Conservation (phyloP, 169 alveolate species). For the Plasmodium ovale region DNA sequence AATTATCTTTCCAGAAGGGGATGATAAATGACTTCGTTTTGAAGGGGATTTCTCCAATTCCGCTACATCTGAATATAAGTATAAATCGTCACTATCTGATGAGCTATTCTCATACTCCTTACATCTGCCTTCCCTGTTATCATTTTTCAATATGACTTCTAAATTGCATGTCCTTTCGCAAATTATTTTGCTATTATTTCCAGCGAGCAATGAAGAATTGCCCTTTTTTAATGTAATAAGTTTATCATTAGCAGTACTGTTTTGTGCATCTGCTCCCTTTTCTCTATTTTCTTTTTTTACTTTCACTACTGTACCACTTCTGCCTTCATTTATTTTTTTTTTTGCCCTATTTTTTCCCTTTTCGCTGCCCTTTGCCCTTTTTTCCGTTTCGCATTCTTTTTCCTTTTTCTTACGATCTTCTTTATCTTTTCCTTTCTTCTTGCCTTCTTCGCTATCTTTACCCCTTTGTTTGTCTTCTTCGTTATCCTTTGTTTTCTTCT, state of each 20-base stretch:
- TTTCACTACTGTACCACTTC: not conserved
- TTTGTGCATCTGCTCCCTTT: too few species aligned
- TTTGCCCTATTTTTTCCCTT: not conserved
- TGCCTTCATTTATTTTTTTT: not conserved
- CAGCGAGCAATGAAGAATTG: not conserved
- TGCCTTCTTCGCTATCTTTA: slow-evolving; percentile 16
- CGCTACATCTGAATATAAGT: not conserved
- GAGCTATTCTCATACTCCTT: slow-evolving; percentile 10
- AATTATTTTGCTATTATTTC: not conserved
- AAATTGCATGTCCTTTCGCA: not conserved
- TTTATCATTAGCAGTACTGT: not conserved
- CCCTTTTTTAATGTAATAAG: not conserved
- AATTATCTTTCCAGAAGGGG: not conserved
- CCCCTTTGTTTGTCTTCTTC: not conserved
- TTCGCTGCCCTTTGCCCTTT: not conserved
- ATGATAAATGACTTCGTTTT: not conserved
- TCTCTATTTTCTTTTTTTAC: slow-evolving; percentile 13
- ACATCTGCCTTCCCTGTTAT: not conserved
- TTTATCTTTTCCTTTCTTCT: not conserved
- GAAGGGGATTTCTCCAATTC: slow-evolving; percentile 14
- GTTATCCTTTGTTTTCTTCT: not conserved
- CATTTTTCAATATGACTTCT: not conserved
- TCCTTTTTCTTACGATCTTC: slow-evolving; percentile 13
- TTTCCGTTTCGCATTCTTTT: not conserved
- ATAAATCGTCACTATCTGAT: slow-evolving; percentile 18